Evolutionary conservation across 208 protist genomes (phyloP).

Genomic region (Trypanosoma caninum): DNA sequence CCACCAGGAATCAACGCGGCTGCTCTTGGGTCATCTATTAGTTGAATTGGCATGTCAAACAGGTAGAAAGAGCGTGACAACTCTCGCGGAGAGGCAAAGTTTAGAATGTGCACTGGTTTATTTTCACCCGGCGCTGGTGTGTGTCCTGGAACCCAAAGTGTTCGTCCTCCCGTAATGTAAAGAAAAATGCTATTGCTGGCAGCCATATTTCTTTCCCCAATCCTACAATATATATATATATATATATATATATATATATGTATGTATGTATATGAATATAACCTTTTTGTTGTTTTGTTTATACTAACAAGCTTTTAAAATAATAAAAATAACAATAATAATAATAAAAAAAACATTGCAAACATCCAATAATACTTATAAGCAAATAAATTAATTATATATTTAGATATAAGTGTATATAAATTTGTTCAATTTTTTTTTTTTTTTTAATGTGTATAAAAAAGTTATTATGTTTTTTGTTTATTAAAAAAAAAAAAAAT

Average conservation of each 20-base stretch:
- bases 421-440: slow-evolving; percentile 1
- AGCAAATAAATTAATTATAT: too few species aligned
- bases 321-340: slow-evolving; percentile 18
- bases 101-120: slow-evolving; percentile 64
- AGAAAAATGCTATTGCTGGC: slow-evolving; percentile 58
- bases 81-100: slow-evolving; percentile 64
- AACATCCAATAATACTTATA: background rate
- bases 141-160: slow-evolving; percentile 86
- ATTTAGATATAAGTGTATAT: too few species aligned
- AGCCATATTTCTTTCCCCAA: background rate
- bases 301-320: too few species aligned
- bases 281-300: too few species aligned
- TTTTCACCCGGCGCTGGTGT: slow-evolving; percentile 44
- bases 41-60: slow-evolving; percentile 77
- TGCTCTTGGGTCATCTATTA: slow-evolving; percentile 46
- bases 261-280: too few species aligned
- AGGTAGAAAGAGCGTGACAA: slow-evolving; percentile 80
- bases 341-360: background rate
- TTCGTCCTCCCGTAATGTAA: slow-evolving; percentile 64
- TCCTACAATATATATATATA: background rate
- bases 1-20: slow-evolving; percentile 51
- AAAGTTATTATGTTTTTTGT: too few species aligned
- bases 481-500: background rate
- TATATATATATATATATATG: background rate
- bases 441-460: too few species aligned